Conservation (phyloP, 495 filamentous ascomycete species). For the Neurospora sp. region DNA sequence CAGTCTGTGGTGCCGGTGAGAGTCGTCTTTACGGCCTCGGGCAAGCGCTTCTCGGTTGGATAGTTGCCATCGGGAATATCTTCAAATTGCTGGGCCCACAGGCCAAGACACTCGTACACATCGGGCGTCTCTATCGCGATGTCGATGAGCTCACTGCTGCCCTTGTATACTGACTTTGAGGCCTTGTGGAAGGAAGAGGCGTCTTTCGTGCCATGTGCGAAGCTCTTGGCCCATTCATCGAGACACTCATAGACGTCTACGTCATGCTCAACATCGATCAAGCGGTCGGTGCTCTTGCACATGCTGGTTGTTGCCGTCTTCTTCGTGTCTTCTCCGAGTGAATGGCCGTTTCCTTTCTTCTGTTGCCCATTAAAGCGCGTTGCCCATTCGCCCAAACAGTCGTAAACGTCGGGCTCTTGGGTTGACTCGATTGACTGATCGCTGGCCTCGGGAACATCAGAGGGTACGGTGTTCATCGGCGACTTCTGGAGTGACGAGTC, state of each 20-base stretch:
- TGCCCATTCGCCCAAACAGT: background rate
- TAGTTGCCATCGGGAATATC: background rate
- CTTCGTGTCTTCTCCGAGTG: background rate
- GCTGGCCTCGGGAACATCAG: background rate
- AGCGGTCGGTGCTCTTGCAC: background rate
- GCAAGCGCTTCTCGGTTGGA: background rate
- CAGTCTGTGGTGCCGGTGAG: background rate
- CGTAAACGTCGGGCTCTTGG: background rate
- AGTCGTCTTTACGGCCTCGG: background rate
- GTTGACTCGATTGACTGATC: background rate
- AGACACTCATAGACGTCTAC: background rate
- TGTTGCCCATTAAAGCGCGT: background rate
- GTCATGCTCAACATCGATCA: background rate
- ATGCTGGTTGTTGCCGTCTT: background rate
- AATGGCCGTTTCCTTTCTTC: too few relatives aligned
- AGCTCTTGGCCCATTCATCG: background rate
- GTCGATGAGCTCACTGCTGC: background rate
- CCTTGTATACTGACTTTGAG: background rate
- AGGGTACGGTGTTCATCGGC: background rate
- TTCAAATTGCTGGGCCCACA: background rate
- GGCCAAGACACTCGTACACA: background rate
- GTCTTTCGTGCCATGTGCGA: background rate
- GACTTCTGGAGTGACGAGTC: background rate
- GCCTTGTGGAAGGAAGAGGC: background rate
- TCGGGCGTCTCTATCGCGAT: background rate